Percentiles rank a stretch among this genome's conserved stretches.
Evolutionary conservation across 2,329 filamentous ascomycete genomes (phyloP).

Genomic region (Lecanicillium sp.): DNA sequence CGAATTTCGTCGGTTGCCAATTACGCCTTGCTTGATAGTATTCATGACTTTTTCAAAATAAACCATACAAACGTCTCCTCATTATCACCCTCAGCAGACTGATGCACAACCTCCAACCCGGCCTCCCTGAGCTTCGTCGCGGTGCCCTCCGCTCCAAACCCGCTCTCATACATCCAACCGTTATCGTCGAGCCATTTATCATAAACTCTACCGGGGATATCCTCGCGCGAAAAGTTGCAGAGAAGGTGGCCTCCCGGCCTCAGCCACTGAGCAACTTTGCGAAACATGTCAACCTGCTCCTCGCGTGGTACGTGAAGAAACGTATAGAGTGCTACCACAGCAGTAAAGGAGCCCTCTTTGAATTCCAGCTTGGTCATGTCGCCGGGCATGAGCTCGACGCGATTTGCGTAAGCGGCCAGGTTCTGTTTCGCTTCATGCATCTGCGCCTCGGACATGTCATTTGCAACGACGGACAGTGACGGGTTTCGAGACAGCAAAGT

Average conservation of each 20-base stretch:
- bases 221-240: slow-evolving; percentile 32
- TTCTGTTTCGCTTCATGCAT: slow-evolving; percentile 21
- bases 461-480: slow-evolving; percentile 19
- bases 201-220: slow-evolving; percentile 18
- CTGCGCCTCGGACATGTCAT: slow-evolving; percentile 33
- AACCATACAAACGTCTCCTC: slow-evolving; percentile 31
- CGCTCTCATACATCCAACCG: slow-evolving; percentile 37
- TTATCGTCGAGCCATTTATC: slow-evolving; percentile 30
- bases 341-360: slow-evolving; percentile 29
- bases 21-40: too few relatives aligned
- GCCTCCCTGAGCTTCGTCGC: slow-evolving; percentile 19
- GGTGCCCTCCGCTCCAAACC: slow-evolving; percentile 27
- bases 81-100: slow-evolving; percentile 22
- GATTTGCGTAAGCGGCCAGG: slow-evolving; percentile 11
- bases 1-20: too few relatives aligned
- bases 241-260: slow-evolving; percentile 42
- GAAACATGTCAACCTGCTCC: slow-evolving; percentile 39
- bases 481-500: slow-evolving; percentile 21
- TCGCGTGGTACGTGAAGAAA: slow-evolving; percentile 44
- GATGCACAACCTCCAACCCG: slow-evolving; percentile 19
- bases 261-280: slow-evolving; percentile 38
- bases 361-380: slow-evolving; percentile 31
- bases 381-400: slow-evolving; percentile 13
- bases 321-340: slow-evolving; percentile 43
- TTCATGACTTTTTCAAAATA: slow-evolving; percentile 22